Evolutionary conservation across 257 asterid genomes (phyloP), one percentile per base, ranked within the genome.

Genomic region (Eucommia ulmoides): DNA sequence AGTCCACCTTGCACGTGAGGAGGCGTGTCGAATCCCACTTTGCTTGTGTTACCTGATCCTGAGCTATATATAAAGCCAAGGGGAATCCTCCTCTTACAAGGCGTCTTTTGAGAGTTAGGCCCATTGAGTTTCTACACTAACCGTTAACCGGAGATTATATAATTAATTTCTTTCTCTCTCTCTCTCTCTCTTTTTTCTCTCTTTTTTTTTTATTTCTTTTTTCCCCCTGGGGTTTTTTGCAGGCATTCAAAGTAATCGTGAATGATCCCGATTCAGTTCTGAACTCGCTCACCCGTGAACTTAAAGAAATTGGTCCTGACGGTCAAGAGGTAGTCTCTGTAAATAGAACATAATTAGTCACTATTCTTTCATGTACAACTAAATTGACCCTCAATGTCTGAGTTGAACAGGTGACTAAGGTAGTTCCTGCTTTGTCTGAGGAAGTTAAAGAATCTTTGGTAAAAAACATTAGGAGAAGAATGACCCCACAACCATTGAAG

Each of bases 401-500:
- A 29, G 29, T 61, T 49, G 20, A 51, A 23, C 49, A 89, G 98
- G 84, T 82, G 52, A 78, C 71, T 41, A 89, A 80, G 65, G 81
- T 83, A 72, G 93, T 56, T 68, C 98, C 94, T 62, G 98, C 93
- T 46, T 38, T 85, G 51, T 17, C 84, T 8, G 85, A 78, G 47
- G 87, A 80, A 68, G 88, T 89, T 42, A 85, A 89, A 65, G 94
- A 89, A 53, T 65, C 94, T 38, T 55, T 85, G 53, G 75, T 85
- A 52, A 83, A 85, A 74, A 89, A 80, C 61, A 82, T 89, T 51
- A 74, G 88, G 61, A 89, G 98, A 74, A 76, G 96, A 74, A 89
- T 89, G 98, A 85, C 96, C 1, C 96, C 94, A 1, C 98, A 89
- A 26, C 96, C 92, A 25, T 68, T 82, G 63, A 82, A 85, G 77